These are phyloP conservation scores for Breynia disticha DNA, from an alignment of 441 rosid genomes.

Conservation along the genomic window DNA sequence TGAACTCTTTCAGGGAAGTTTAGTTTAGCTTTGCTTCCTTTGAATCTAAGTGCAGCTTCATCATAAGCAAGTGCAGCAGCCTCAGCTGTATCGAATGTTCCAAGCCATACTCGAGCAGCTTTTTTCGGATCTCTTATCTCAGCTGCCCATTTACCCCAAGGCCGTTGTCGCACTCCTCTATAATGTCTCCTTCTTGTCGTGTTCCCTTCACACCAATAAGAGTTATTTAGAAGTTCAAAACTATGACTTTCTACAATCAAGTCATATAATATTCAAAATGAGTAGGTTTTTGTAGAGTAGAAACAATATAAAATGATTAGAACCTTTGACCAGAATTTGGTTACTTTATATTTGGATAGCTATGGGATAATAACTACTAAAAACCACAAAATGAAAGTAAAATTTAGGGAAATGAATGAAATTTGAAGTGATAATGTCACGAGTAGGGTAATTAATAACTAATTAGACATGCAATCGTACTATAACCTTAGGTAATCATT, in stretches of 20 bases:
- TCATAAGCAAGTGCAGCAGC: conserved; percentile 90
- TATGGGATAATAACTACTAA: too few species aligned
- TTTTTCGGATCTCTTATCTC: conserved; percentile 82
- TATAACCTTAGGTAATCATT: too few species aligned
- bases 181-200: conserved; percentile 45
- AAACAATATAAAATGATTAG: too few species aligned
- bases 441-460: too few species aligned
- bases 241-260: too few species aligned
- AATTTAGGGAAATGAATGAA: too few species aligned
- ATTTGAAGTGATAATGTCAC: too few species aligned
- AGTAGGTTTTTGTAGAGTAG: background rate
- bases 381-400: too few species aligned
- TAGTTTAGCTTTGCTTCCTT: conserved; percentile 91
- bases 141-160: conserved; percentile 90
- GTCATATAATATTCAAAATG: background rate
- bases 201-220: conserved; percentile 25
- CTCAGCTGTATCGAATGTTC: conserved; percentile 80
- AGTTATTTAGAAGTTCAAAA: background rate
- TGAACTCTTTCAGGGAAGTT: conserved; percentile 91
- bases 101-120: conserved; percentile 89
- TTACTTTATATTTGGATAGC: too few species aligned
- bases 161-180: conserved; percentile 85
- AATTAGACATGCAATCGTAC: too few species aligned
- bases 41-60: conserved; percentile 85
- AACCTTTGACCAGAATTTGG: too few species aligned